Base-by-base conservation (phyloP, 1,139 yeast genomes). In the Diutina mesorugosa region DNA sequence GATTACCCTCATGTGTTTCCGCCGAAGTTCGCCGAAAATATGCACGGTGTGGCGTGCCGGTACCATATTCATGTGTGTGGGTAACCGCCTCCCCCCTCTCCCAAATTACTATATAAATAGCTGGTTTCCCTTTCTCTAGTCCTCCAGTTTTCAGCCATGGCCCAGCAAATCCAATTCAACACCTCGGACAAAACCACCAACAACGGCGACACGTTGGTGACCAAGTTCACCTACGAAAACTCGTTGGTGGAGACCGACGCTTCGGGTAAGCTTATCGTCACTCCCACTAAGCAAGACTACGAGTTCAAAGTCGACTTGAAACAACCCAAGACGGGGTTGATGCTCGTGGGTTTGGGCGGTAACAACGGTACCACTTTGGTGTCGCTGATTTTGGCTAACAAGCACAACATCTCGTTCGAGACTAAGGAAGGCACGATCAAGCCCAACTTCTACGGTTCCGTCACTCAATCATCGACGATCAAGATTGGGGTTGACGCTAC, bases 311-410 rank as follows among this genome's bases (percentile, higher is more conserved):
- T 89, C 56, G 95, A 90, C 66, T 78, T 89, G 69, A 80, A 78
- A 61, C 84, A 86, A 57, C 96, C 97, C 63, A 90, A 86, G 73
- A 81, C 90, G 57, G 98, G 97, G 67, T 77, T 91, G 61, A 74
- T 91, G 83, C 79, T 91, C 63, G 97, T 91, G 57, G 98, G 98
- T 64, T 79, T 90, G 64, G 98, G 97, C 66, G 98, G 98, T 73
- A 91, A 91, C 78, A 91, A 91, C 68, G 98, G 98, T 72, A 80
- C 97, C 60, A 91, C 98, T 29, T 78, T 91, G 65, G 81, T 90
- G 59, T 90, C 95, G 56, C 86, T 97, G 21, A 79, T 86, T 57
- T 80, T 87, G 64, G 96, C 97, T 60, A 91, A 91, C 77, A 89
- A 87, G 67, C 80, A 87, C 71, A 79, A 87, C 61, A 72, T 91